Percentiles rank a stretch among this genome's conserved stretches.
Evolutionary conservation across 768 basidiomycete species (phyloP).

Genomic region (Suillus paluster): DNA sequence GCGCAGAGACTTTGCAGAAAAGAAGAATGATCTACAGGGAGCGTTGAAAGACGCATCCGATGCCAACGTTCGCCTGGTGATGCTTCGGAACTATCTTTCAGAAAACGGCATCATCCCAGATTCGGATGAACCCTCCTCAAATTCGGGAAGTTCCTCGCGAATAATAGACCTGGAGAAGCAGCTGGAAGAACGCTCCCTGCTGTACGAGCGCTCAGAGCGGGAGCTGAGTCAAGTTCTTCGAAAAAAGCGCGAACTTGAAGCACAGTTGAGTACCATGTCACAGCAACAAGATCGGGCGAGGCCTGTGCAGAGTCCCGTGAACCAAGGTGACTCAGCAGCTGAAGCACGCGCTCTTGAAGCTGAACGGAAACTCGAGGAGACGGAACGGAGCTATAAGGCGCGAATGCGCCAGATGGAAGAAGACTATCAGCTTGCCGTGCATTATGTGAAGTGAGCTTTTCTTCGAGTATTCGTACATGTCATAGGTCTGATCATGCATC

Average conservation of each 20-base stretch:
- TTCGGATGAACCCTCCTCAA: conserved; percentile 65
- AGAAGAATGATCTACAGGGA: conserved; percentile 67
- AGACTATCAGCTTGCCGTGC: conserved; percentile 95
- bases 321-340: conserved; percentile 38
- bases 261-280: conserved; percentile 65
- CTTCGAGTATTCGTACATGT: conserved; percentile 21
- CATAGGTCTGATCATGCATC: conserved; percentile 19
- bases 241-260: conserved; percentile 76
- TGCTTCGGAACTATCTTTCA: conserved; percentile 84
- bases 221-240: conserved; percentile 70
- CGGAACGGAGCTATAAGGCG: conserved; percentile 76
- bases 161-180: conserved; percentile 78
- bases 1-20: conserved; percentile 68
- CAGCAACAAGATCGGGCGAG: conserved; percentile 70
- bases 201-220: conserved; percentile 76
- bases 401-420: conserved; percentile 90
- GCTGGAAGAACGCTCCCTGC: conserved; percentile 71
- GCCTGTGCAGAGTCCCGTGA: conserved; percentile 58
- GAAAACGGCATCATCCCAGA: conserved; percentile 86
- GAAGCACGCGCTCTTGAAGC: conserved; percentile 62
- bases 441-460: conserved; percentile 88
- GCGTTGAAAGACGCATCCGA: conserved; percentile 70
- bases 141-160: conserved; percentile 42
- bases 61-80: conserved; percentile 70
- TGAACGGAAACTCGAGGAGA: conserved; percentile 81